Evolutionary conservation across 176 grass and related monocot genomes (phyloP).

Genomic region (Chrysopogon serrulatus): DNA sequence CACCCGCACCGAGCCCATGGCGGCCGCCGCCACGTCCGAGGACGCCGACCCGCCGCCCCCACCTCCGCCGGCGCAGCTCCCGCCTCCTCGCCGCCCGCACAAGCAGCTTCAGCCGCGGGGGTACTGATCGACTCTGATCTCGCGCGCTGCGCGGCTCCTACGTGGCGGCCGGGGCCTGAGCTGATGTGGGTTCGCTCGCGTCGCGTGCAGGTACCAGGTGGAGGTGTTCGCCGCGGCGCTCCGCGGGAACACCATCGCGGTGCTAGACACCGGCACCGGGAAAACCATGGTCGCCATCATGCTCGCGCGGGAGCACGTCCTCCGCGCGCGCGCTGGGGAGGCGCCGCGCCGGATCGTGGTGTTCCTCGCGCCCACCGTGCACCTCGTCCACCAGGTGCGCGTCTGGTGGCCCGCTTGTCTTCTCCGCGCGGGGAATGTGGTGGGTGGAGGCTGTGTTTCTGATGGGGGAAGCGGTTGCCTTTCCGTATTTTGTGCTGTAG

Average conservation of each 20-base stretch:
- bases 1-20: constrained; percentile 20
- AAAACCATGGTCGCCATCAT: constrained; percentile 67
- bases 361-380: constrained; percentile 61
- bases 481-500: constrained; percentile 14
- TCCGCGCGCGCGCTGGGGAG: constrained; percentile 18
- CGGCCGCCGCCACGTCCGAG: neutral
- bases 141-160: neutral
- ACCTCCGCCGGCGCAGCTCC: neutral
- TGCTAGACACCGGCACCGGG: constrained; percentile 55
- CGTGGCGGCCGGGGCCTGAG: neutral
- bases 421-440: neutral
- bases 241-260: constrained; percentile 60
- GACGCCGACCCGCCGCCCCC: constrained; percentile 19
- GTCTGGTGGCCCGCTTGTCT: neutral
- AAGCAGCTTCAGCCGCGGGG: constrained; percentile 47
- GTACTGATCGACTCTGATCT: neutral
- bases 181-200: neutral
- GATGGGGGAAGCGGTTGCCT: neutral
- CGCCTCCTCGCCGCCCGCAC: constrained; percentile 38
- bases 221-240: constrained; percentile 54
- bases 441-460: neutral
- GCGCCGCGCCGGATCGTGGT: constrained; percentile 34
- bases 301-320: constrained; percentile 47
- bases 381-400: constrained; percentile 56
- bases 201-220: constrained; percentile 54